phyloP scores from a whole-genome alignment of 352 stramenopile genomes.

The Phytophthora tubulina region DNA sequence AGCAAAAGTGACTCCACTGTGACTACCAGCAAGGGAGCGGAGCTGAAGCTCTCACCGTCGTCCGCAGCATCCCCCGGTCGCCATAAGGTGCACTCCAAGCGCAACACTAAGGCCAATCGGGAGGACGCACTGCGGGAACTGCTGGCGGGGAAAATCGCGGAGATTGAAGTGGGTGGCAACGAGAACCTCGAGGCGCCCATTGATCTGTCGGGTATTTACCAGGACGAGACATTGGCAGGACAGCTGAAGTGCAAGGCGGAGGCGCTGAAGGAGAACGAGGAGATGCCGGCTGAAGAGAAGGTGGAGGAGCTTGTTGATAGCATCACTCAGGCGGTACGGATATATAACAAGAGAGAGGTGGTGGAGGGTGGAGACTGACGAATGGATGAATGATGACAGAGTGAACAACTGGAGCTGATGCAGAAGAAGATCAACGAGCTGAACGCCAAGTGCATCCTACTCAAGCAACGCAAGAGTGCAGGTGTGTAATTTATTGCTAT shows the following conservation, averaged over 20 bases:
- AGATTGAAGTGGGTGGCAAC: conserved; percentile 86
- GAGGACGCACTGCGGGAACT: conserved; percentile 82
- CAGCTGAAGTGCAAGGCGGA: conserved; percentile 49
- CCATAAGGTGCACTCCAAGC: conserved; percentile 41
- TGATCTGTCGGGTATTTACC: conserved; percentile 76
- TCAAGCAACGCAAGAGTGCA: conserved; percentile 77
- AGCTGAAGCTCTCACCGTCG: conserved; percentile 38
- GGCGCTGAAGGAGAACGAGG: conserved; percentile 48
- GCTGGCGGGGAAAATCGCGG: conserved; percentile 84
- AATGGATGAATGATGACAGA: conserved; percentile 34
- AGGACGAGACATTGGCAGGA: conserved; percentile 60
- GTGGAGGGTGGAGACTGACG: conserved; percentile 1
- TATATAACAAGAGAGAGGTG: background rate
- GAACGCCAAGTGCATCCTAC: conserved; percentile 81
- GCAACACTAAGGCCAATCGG: conserved; percentile 32
- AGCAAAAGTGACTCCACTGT: conserved; percentile 14
- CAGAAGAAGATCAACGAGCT: conserved; percentile 88
- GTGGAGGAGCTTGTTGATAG: conserved; percentile 45
- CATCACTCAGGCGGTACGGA: conserved; percentile 57
- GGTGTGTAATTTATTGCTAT: conserved; percentile 34
- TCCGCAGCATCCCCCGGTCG: conserved; percentile 32
- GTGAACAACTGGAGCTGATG: conserved; percentile 65
- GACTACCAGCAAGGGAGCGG: conserved; percentile 3
- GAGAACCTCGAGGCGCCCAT: conserved; percentile 82
- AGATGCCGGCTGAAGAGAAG: conserved; percentile 59